A percentile compares a stretch with the other conserved stretches of the same genome.
These are phyloP conservation scores for Sonneratia alba DNA, from an alignment of 345 rosid genomes.

Conservation along the genomic window DNA sequence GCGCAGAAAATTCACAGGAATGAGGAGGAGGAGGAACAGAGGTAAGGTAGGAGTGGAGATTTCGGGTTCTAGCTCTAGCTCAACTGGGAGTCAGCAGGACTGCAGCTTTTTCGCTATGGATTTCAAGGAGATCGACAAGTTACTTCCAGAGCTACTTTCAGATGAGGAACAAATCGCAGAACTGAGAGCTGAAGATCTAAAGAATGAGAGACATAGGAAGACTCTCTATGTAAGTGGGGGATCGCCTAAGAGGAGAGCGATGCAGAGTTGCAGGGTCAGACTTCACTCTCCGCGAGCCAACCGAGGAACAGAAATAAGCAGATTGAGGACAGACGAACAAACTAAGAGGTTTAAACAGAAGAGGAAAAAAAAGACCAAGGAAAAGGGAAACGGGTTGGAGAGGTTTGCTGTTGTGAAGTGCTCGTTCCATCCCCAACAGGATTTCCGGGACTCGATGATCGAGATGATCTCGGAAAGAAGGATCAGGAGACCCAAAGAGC, in stretches of 20 bases:
- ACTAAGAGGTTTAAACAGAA: conserved; percentile 45
- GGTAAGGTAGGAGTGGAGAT: conserved; percentile 20
- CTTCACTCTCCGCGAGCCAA: conserved; percentile 50
- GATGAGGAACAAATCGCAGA: not conserved
- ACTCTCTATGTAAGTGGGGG: conserved; percentile 52
- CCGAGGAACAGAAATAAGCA: conserved; percentile 23
- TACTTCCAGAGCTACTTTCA: conserved; percentile 9
- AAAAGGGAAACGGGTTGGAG: conserved; percentile 27
- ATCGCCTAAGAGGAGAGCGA: conserved; percentile 31
- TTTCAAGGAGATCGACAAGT: conserved; percentile 10
- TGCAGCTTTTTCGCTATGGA: not conserved
- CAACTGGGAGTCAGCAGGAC: conserved; percentile 2
- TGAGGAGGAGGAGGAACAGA: conserved; percentile 12
- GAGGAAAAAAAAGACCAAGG: conserved; percentile 26
- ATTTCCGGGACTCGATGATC: conserved; percentile 78
- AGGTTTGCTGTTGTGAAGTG: conserved; percentile 68
- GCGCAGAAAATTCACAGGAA: conserved; percentile 26
- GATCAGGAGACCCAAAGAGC: conserved; percentile 49
- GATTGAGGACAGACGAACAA: conserved; percentile 40
- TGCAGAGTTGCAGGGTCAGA: conserved; percentile 38
- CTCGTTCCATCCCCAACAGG: conserved; percentile 62
- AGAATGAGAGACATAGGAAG: conserved; percentile 54
- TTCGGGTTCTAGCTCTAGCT: conserved; percentile 14
- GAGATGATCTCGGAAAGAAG: conserved; percentile 78
- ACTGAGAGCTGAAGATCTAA: conserved; percentile 25